Base-by-base conservation (phyloP, 2,329 filamentous ascomycete genomes). In the Sordariomycetes sp. region DNA sequence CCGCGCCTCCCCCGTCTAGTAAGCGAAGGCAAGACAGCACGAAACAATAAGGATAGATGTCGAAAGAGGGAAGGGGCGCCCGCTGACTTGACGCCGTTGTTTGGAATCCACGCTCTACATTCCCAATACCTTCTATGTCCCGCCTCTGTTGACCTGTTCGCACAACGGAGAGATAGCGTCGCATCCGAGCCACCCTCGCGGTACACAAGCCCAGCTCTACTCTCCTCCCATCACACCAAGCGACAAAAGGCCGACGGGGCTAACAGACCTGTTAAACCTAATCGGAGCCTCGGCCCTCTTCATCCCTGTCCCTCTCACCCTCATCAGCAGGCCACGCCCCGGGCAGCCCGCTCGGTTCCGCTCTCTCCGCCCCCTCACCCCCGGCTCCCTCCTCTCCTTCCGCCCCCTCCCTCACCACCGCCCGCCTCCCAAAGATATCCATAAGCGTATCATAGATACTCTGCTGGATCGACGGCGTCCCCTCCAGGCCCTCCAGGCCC, bases 291-390 rank as follows among this genome's bases (percentile, higher is more conserved):
- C 8, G 24, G 53, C 7, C 39, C 35, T 25, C 55, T 24, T 32
- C 53, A 17, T 13, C 52, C 50, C 54, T 45, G 52, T 34, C 57
- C 24, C 48, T 57, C n/a, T 57, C 60, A 35, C 51, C 58, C 12
- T 63, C 58, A 28, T 66, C 66, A n/a, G 63, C 65, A 17, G 69
- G 69, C 69, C 69, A 71, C 35, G 67, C 66, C 35, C 69, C 70
- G 13, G 70, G 69, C 12, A 67, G 48, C 8, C 25, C 13, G 36
- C 56, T 57, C 7, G 53, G 52, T 7, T 56, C 55, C 56, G 35
- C 13, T 15, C 10, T 36, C 20, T 15, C 3, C 13, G 20, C 55
- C 8, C 60, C 61, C 45, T 53, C 53, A 3, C 36, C 20, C 13
- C 28, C 8, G n/a, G n/a, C 28, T 32, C 2, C 17, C 13, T 54